These are phyloP conservation scores for Delitschia confertaspora DNA, from an alignment of 495 filamentous ascomycete species.

Conservation along the genomic window DNA sequence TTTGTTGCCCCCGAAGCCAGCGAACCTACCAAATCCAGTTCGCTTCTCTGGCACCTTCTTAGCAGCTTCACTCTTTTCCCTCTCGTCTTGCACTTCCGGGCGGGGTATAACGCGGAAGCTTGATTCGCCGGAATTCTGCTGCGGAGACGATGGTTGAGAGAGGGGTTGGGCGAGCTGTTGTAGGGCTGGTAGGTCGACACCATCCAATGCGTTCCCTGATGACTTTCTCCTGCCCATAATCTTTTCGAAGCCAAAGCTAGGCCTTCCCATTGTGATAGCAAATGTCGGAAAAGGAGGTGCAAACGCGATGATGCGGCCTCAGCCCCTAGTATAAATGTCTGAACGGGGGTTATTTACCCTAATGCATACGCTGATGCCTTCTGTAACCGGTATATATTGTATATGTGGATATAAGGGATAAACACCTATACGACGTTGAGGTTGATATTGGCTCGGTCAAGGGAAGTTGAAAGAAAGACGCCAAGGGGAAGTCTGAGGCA, in stretches of 20 bases:
- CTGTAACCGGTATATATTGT: too few relatives aligned
- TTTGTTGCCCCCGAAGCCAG: conserved; percentile 19
- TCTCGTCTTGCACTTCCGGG: conserved; percentile 9
- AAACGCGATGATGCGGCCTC: not conserved
- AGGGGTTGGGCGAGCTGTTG: not conserved
- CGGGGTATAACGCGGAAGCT: conserved; percentile 13
- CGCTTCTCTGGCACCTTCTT: conserved; percentile 5
- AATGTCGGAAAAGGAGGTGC: not conserved
- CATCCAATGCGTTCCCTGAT: conserved; percentile 29
- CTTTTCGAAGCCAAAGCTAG: conserved; percentile 15
- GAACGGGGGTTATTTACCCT: too few relatives aligned
- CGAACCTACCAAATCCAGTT: conserved; percentile 15
- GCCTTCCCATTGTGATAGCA: conserved; percentile 26
- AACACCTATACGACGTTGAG: too few relatives aligned
- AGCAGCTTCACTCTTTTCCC: conserved; percentile 1
- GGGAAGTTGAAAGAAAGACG: too few relatives aligned
- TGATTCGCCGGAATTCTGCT: too few relatives aligned
- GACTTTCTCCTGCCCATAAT: conserved; percentile 27
- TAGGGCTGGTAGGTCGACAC: not conserved
- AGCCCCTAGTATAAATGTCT: not conserved
- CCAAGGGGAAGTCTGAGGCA: too few relatives aligned
- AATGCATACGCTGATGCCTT: too few relatives aligned
- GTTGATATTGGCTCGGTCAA: too few relatives aligned
- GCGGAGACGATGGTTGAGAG: too few relatives aligned
- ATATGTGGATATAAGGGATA: too few relatives aligned